Evolutionary conservation across 164 flowering plant genomes (phyloP).

Genomic region (Kingdonia uniflora): DNA sequence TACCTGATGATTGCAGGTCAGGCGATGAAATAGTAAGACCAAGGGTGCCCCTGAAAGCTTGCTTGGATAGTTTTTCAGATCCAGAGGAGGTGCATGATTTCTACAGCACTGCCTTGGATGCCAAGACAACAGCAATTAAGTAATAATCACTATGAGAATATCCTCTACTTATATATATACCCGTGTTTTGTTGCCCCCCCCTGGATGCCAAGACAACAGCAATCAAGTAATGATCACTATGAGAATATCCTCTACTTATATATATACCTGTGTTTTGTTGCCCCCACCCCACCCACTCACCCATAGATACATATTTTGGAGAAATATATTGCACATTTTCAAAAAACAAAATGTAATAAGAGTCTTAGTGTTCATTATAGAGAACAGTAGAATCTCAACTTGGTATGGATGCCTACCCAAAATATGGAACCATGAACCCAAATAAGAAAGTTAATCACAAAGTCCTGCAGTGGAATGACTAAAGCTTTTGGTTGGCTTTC

Average conservation of each 20-base stretch:
- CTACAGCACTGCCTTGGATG: slow-evolving; percentile 79
- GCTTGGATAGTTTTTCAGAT: slow-evolving; percentile 68
- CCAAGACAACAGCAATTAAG: slow-evolving; percentile 87
- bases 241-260: not conserved
- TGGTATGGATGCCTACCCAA: too few relatives aligned
- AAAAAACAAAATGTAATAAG: too few relatives aligned
- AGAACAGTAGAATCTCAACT: too few relatives aligned
- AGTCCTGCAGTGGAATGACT: too few relatives aligned
- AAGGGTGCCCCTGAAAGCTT: slow-evolving; percentile 83
- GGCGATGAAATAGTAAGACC: slow-evolving; percentile 77
- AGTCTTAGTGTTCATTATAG: too few relatives aligned
- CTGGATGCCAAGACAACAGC: slow-evolving; percentile 66
- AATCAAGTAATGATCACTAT: slow-evolving; percentile 38
- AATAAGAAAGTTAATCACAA: too few relatives aligned
- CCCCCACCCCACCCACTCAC: too few relatives aligned
- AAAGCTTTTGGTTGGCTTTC: slow-evolving; percentile 2
- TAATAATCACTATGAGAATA: slow-evolving; percentile 13
- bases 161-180: not conserved
- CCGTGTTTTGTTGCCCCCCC: too few relatives aligned
- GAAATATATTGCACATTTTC: too few relatives aligned
- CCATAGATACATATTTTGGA: too few relatives aligned
- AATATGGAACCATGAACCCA: not conserved
- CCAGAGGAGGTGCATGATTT: slow-evolving; percentile 92
- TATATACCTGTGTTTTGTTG: not conserved
- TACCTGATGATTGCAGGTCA: slow-evolving; percentile 20